A percentile compares a stretch with the other conserved stretches of the same genome.
Evolutionary conservation across 2,329 filamentous ascomycete species (phyloP).

Genomic region (Epichloe aotearoae): DNA sequence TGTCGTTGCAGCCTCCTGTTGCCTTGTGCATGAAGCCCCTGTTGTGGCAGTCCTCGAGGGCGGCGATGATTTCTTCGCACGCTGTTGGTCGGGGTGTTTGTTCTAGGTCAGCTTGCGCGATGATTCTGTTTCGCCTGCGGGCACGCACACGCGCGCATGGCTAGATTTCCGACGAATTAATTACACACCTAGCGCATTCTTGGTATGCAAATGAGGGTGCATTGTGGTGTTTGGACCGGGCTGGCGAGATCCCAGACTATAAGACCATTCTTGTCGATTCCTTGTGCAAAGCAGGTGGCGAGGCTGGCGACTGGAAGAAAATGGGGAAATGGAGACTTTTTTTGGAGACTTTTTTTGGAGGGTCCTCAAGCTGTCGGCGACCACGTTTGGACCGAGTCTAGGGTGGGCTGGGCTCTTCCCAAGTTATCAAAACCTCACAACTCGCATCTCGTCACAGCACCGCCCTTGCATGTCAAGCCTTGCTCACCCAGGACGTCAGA

Average conservation of each 20-base stretch:
- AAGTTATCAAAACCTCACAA: not conserved
- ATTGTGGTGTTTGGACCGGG: slow-evolving; percentile 35
- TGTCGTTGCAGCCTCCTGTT: slow-evolving; percentile 76
- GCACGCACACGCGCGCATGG: not conserved
- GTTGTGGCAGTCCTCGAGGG: slow-evolving; percentile 91
- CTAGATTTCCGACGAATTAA: not conserved
- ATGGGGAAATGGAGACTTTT: not conserved
- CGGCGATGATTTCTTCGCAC: slow-evolving; percentile 87
- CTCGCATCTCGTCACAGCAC: not conserved
- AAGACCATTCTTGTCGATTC: not conserved
- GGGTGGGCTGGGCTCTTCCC: not conserved
- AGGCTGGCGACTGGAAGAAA: not conserved
- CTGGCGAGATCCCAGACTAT: not conserved
- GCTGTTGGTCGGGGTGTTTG: slow-evolving; percentile 36
- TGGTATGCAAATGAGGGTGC: slow-evolving; percentile 96
- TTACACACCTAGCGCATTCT: slow-evolving; percentile 67
- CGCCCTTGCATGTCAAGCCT: not conserved
- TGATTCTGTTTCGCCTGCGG: not conserved
- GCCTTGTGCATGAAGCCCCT: slow-evolving; percentile 87
- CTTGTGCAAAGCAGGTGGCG: not conserved
- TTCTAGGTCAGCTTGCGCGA: not conserved
- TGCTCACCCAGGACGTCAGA: not conserved
- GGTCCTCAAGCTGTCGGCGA: not conserved
- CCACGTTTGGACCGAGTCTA: not conserved
- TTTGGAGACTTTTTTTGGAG: too few relatives aligned